Conservation (phyloP, 805 yeast species). For the Komagataella pastoris region DNA sequence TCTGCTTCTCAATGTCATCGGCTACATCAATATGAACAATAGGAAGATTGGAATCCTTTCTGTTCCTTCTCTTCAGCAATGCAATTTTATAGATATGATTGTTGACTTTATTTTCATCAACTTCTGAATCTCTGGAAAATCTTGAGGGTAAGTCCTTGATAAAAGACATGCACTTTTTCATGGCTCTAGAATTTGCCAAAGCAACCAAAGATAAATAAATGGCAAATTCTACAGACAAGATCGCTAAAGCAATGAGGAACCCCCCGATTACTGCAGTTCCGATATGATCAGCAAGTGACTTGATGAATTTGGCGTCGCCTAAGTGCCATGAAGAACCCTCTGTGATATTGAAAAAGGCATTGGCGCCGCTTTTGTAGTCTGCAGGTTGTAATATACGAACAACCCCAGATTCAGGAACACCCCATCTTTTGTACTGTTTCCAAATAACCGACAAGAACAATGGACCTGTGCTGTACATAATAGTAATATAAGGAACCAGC, state of each 20-base stretch:
- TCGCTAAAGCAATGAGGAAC: slow-evolving; percentile 35
- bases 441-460: slow-evolving; percentile 74
- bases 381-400: slow-evolving; percentile 60
- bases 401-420: slow-evolving; percentile 48
- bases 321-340: slow-evolving; percentile 90
- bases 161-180: background rate
- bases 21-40: slow-evolving; percentile 20
- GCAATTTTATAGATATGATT: background rate
- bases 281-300: slow-evolving; percentile 63
- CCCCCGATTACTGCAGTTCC: slow-evolving; percentile 61
- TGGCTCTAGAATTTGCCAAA: background rate
- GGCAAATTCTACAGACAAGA: slow-evolving; percentile 33
- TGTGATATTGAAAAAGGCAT: slow-evolving; percentile 60
- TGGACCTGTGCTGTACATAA: slow-evolving; percentile 92
- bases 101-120: background rate
- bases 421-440: slow-evolving; percentile 80
- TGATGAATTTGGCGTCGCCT: slow-evolving; percentile 74
- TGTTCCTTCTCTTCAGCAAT: slow-evolving; percentile 21
- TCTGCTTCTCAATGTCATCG: background rate
- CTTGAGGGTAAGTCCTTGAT: background rate
- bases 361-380: slow-evolving; percentile 50
- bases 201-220: slow-evolving; percentile 21
- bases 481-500: slow-evolving; percentile 79
- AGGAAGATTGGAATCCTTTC: slow-evolving; percentile 46
- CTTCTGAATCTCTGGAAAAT: background rate